Conservation (phyloP, 345 rosid species). For the Populus pruinosa region DNA sequence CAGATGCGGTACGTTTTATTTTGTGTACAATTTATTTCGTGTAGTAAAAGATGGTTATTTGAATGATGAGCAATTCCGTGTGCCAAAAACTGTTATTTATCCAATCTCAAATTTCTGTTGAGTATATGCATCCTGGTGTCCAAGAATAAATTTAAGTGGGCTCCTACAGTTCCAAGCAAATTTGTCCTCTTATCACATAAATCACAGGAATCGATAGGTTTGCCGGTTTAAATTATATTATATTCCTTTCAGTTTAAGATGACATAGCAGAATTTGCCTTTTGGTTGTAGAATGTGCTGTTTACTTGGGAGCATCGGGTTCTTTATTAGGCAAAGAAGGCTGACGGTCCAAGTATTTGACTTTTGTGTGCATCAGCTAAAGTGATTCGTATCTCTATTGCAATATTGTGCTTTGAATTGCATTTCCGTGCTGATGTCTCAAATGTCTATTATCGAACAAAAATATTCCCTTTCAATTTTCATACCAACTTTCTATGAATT, state of each 20-base stretch:
- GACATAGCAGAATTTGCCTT: not conserved
- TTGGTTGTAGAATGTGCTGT: not conserved
- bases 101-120: not conserved
- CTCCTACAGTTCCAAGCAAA: not conserved
- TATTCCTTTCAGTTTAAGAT: not conserved
- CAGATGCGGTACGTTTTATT: constrained; percentile 69
- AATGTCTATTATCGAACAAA: not conserved
- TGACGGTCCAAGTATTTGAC: not conserved
- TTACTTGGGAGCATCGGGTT: not conserved
- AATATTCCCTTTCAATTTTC: not conserved
- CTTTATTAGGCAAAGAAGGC: not conserved
- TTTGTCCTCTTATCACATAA: not conserved
- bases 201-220: not conserved
- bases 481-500: not conserved
- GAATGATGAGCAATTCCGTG: not conserved
- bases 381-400: not conserved
- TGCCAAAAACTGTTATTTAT: not conserved
- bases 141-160: not conserved
- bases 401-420: not conserved
- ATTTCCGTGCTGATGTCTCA: not conserved
- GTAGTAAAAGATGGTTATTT: not conserved
- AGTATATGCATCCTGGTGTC: not conserved
- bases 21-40: not conserved
- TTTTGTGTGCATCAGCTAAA: not conserved
- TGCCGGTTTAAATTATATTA: not conserved